Evolutionary conservation across 306 rosid genomes (phyloP).

Genomic region (Lagenaria siceraria): DNA sequence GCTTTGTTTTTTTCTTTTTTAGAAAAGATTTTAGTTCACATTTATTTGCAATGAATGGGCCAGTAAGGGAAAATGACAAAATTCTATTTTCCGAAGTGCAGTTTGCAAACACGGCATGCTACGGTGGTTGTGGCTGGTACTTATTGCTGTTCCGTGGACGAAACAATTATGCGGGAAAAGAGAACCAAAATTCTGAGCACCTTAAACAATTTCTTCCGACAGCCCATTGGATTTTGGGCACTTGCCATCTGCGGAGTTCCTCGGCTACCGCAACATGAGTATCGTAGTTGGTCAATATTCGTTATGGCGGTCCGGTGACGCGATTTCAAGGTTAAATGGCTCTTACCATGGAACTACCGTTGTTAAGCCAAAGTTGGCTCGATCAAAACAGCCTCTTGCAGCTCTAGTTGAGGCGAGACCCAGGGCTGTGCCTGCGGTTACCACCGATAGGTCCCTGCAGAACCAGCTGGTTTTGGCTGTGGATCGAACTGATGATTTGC

Average conservation of each 20-base stretch:
- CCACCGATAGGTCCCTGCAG: slow-evolving; percentile 2
- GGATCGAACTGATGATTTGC: slow-evolving; percentile 48
- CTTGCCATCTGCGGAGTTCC: background rate
- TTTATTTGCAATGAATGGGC: background rate
- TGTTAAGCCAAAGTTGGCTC: background rate
- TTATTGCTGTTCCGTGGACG: slow-evolving; percentile 5
- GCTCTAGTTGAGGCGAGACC: slow-evolving; percentile 44
- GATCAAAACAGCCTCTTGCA: slow-evolving; percentile 18
- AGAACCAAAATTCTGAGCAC: background rate
- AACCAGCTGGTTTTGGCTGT: slow-evolving; percentile 11
- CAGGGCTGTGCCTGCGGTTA: slow-evolving; percentile 11
- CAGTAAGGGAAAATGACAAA: background rate
- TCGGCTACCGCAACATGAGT: background rate
- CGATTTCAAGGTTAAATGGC: background rate
- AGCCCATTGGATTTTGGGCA: background rate
- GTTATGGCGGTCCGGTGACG: background rate
- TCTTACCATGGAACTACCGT: background rate
- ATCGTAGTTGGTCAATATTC: background rate
- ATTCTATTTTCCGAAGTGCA: background rate
- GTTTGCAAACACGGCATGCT: background rate
- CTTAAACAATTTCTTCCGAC: background rate
- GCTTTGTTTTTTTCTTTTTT: too few species aligned
- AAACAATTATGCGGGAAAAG: background rate
- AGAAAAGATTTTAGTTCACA: background rate
- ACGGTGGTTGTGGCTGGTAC: background rate